Conservation (phyloP, 768 basidiomycete species). For the Phanerochaete carnosa region DNA sequence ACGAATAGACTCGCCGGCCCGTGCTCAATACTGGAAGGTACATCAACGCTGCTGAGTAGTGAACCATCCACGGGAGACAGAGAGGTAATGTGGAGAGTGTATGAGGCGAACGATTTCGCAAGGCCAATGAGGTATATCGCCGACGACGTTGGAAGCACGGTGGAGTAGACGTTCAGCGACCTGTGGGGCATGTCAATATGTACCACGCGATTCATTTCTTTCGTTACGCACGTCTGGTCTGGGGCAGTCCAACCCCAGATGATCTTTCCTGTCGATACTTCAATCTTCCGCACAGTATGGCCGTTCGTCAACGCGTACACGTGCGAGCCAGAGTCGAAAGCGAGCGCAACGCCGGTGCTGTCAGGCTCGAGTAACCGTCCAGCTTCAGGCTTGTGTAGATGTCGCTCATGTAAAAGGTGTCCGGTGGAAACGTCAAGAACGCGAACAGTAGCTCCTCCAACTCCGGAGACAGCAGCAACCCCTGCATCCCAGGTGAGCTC, state of each 20-base stretch:
- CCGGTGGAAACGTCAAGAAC: constrained; percentile 65
- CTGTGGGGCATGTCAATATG: constrained; percentile 33
- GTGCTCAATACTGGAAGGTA: constrained; percentile 49
- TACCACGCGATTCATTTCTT: not conserved
- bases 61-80: constrained; percentile 54
- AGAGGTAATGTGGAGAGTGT: constrained; percentile 65
- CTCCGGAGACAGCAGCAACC: constrained; percentile 72
- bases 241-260: constrained; percentile 73
- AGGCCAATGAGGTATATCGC: constrained; percentile 57
- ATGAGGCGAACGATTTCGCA: constrained; percentile 41
- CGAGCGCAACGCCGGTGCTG: constrained; percentile 52
- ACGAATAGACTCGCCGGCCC: constrained; percentile 35
- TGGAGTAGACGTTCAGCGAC: constrained; percentile 60
- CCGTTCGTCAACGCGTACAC: constrained; percentile 61
- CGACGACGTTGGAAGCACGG: constrained; percentile 49
- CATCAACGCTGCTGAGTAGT: constrained; percentile 41
- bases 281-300: constrained; percentile 50
- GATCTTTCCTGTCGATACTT: constrained; percentile 46
- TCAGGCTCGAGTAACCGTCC: constrained; percentile 50
- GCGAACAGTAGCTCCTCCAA: constrained; percentile 66
- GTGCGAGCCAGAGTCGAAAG: constrained; percentile 30
- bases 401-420: constrained; percentile 60
- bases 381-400: constrained; percentile 44
- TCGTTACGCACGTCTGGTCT: constrained; percentile 56
- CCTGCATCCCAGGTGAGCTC: constrained; percentile 34